Base-by-base conservation (phyloP, 1,284 basidiomycete genomes). In the Heimioporus retisporus region DNA sequence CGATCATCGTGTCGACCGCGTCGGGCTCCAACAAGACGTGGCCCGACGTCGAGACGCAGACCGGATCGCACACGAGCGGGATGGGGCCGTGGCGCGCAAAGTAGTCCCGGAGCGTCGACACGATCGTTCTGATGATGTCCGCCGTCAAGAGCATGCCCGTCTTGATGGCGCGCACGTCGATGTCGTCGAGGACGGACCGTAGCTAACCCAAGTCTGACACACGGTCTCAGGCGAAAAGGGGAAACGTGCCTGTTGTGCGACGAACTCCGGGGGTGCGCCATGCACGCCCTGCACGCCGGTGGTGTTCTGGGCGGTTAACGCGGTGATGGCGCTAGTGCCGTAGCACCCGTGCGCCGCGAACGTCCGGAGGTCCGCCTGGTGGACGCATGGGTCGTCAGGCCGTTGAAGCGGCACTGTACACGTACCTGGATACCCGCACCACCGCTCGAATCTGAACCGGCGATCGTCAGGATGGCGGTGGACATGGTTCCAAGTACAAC, bases 21-120 rank as follows among this genome's bases (percentile, higher is more conserved):
- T 89, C 86, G 8, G 86, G 79, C 4, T 91, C 84, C 6, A 98
- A 84, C 0, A 99, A 85, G 13, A 86, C 88, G 72, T 97, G 94
- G 3, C 96, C 96, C 0, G 95, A 96, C 0, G 96, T 98, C 4
- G 95, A 96, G 1, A 98, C 94, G 79, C 93, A 97, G 28, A 99
- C 96, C 0, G 97, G 96, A 77, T 97, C 96, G 68, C 94, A 89
- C 35, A 97, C 88, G 21, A 96, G 80, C 15, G 87, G 86, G 4
- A 84, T 63, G 18, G 56, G 54, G 16, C 68, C 63, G 14, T 63
- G 70, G 14, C 58, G 64, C 15, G 66, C 55, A 74, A 83, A 86
- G 69, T 81, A 79, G 3, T 70, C 61, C 62, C 76, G 83, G 59
- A 93, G 81, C 10, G 84, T 81, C 10, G 77, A 69, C 0, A 84